Evolutionary conservation across 148 eudicot genomes (phyloP).

Genomic region (Heliosperma pusillum): DNA sequence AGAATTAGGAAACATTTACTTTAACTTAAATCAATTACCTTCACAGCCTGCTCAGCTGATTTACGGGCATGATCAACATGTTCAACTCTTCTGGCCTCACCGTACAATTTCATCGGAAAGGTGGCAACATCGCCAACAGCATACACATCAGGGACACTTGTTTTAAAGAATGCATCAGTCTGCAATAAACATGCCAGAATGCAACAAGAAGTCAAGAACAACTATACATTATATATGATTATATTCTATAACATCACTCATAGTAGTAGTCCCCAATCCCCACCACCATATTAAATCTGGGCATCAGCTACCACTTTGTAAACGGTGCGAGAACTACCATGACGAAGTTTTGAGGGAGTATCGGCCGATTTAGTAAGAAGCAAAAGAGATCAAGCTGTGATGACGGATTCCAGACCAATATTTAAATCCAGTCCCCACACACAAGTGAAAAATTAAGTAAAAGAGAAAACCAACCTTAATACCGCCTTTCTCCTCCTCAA

Average conservation of each 20-base stretch:
- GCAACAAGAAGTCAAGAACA: conserved; percentile 7
- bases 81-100: conserved; percentile 86
- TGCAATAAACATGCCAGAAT: conserved; percentile 33
- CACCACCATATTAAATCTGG: neutral
- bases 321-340: neutral
- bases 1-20: no score
- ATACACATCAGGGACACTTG: conserved; percentile 80
- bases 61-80: conserved; percentile 97
- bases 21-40: no score
- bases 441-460: neutral
- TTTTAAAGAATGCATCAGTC: conserved; percentile 90
- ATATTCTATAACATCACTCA: no score
- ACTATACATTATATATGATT: neutral
- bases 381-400: neutral
- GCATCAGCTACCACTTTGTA: neutral
- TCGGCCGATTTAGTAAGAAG: neutral
- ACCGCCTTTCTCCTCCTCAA: conserved; percentile 97
- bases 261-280: neutral
- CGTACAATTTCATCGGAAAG: conserved; percentile 86
- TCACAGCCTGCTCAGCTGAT: conserved; percentile 98
- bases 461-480: conserved; percentile 56
- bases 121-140: conserved; percentile 98
- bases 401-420: neutral
- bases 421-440: neutral
- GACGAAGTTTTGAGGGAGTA: neutral